These are phyloP conservation scores for Aspergillus sp. DNA, from an alignment of 2,329 filamentous ascomycete genomes.

Conservation along the genomic window DNA sequence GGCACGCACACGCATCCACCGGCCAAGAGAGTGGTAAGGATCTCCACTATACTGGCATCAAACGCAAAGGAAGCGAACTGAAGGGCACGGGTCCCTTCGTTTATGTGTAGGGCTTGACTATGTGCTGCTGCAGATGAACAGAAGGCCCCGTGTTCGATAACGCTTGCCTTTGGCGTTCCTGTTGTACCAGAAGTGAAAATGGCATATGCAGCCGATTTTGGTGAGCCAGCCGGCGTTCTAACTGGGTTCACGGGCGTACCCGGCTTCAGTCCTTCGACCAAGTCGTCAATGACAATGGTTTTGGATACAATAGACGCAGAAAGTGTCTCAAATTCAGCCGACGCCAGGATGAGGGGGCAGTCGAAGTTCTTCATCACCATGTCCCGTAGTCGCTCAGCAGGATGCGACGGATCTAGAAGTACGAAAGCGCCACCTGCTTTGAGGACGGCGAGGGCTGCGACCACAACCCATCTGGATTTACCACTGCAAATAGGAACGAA, in stretches of 20 bases:
- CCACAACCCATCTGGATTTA: background rate
- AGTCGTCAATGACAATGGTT: background rate
- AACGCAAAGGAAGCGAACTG: background rate
- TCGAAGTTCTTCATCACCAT: background rate
- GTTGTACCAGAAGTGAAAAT: background rate
- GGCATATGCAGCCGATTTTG: background rate
- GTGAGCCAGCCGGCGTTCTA: too few species aligned
- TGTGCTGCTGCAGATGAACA: background rate
- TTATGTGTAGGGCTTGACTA: background rate
- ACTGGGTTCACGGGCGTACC: too few species aligned
- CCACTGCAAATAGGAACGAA: conserved; percentile 1
- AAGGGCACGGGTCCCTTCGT: background rate
- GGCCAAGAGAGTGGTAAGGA: background rate
- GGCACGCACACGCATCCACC: background rate
- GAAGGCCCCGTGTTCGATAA: background rate
- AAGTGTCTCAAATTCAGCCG: too few species aligned
- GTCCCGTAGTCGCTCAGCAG: background rate
- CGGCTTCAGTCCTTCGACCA: too few species aligned
- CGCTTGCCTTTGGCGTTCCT: background rate
- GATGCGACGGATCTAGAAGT: background rate
- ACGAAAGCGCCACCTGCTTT: background rate
- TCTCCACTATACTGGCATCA: background rate
- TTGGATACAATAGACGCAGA: background rate
- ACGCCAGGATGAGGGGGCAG: background rate
- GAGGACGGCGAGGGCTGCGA: background rate